These are phyloP conservation scores for Narthecium ossifragum DNA, from an alignment of 106 monocot genomes.

Conservation along the genomic window DNA sequence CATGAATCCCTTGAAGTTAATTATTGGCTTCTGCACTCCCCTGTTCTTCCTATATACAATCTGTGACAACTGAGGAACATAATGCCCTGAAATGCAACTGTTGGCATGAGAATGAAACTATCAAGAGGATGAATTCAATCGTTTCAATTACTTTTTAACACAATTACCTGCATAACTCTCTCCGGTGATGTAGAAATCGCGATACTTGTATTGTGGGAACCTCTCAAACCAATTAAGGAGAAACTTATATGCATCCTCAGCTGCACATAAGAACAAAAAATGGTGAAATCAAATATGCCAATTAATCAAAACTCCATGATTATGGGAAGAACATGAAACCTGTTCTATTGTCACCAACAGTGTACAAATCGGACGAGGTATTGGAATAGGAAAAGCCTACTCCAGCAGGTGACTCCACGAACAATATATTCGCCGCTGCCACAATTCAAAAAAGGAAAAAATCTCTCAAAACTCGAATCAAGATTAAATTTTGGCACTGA, in stretches of 20 bases:
- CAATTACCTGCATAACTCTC: slow-evolving; percentile 80
- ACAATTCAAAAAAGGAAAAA: not conserved
- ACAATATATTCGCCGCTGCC: slow-evolving; percentile 76
- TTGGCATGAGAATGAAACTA: not conserved
- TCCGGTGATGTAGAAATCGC: slow-evolving; percentile 82
- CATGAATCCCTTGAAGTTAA: slow-evolving; percentile 97
- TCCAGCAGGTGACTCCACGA: slow-evolving; percentile 89
- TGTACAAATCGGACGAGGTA: slow-evolving; percentile 48
- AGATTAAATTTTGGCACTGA: slow-evolving; percentile 1
- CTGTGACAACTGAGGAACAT: slow-evolving; percentile 91
- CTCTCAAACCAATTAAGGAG: slow-evolving; percentile 78
- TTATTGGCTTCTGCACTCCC: slow-evolving; percentile 37
- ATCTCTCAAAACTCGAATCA: no score
- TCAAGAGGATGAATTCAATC: no score
- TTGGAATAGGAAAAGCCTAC: slow-evolving; percentile 94
- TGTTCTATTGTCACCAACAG: slow-evolving; percentile 54
- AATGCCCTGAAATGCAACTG: slow-evolving; percentile 54
- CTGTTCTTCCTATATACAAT: slow-evolving; percentile 64
- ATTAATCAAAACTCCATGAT: not conserved
- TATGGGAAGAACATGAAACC: slow-evolving; percentile 17
- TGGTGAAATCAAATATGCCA: not conserved
- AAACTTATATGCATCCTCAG: slow-evolving; percentile 66
- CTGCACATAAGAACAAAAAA: slow-evolving; percentile 9
- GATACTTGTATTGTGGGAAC: slow-evolving; percentile 81
- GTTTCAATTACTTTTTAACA: no score